Percentiles rank a stretch among this genome's conserved stretches.
These are phyloP conservation scores for Cyberlindnera bimundalis DNA, from an alignment of 805 yeast species.

Conservation along the genomic window DNA sequence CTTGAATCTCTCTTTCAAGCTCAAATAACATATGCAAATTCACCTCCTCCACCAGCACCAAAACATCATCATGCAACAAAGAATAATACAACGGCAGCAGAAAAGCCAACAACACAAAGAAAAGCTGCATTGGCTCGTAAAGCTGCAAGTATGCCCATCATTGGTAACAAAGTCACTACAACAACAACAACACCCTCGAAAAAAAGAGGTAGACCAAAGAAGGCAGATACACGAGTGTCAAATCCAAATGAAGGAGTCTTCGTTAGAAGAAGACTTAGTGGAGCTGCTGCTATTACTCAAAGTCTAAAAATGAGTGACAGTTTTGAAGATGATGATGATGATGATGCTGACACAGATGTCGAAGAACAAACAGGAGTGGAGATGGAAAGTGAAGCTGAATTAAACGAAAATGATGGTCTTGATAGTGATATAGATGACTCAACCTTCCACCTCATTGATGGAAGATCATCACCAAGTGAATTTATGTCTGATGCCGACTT, in stretches of 20 bases:
- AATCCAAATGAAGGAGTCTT: conserved; percentile 27
- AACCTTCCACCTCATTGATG: conserved; percentile 9
- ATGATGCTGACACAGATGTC: conserved; percentile 3
- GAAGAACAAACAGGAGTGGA: conserved; percentile 13
- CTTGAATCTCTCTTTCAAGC: conserved; percentile 67
- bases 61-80: conserved; percentile 63
- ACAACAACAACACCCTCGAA: conserved; percentile 11
- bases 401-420: conserved; percentile 23
- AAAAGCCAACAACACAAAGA: conserved; percentile 14
- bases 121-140: conserved; percentile 23
- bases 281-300: not conserved
- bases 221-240: conserved; percentile 11
- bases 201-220: conserved; percentile 29
- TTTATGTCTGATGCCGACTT: conserved; percentile 52
- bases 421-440: conserved; percentile 25
- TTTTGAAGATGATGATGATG: conserved; percentile 7
- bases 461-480: conserved; percentile 49
- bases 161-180: not conserved
- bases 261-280: conserved; percentile 15
- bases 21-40: conserved; percentile 45
- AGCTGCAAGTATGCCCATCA: conserved; percentile 24
- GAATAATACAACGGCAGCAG: conserved; percentile 18
- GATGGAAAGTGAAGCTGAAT: conserved; percentile 18
- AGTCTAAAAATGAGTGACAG: conserved; percentile 2
- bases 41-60: conserved; percentile 58